phyloP scores from a whole-genome alignment of 108 stramenopile species.

The Nitzschia sp. region DNA sequence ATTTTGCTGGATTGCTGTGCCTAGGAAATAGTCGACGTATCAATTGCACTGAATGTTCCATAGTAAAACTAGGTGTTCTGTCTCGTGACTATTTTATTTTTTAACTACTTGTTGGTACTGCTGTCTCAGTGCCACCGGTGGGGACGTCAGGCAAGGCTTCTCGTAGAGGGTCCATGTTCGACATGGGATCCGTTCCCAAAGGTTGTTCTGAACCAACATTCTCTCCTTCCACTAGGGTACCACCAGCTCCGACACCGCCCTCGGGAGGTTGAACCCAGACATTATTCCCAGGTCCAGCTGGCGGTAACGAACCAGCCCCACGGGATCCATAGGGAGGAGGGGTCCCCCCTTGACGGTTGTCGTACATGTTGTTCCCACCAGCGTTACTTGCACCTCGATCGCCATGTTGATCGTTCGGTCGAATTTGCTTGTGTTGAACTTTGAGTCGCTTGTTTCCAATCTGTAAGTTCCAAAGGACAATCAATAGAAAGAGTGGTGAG shows the following conservation, averaged over 20 bases:
- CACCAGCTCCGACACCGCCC: conserved; percentile 9
- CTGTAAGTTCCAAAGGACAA: conserved; percentile 32
- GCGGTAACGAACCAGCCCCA: conserved; percentile 24
- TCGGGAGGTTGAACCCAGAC: conserved; percentile 17
- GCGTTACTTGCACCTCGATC: conserved; percentile 5
- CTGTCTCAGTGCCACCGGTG: neutral
- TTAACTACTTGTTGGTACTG: neutral
- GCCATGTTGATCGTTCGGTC: conserved; percentile 24
- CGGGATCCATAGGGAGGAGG: neutral
- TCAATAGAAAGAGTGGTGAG: conserved; percentile 10
- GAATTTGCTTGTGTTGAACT: conserved; percentile 81
- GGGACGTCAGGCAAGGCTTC: conserved; percentile 36
- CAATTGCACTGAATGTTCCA: neutral
- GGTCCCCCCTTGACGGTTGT: neutral
- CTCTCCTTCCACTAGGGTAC: neutral
- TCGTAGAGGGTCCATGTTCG: conserved; percentile 37
- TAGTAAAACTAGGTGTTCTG: neutral
- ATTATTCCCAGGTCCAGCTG: conserved; percentile 32
- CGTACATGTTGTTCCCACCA: conserved; percentile 3
- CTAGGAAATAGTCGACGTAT: neutral
- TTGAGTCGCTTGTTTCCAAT: conserved; percentile 87
- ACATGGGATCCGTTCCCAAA: conserved; percentile 26
- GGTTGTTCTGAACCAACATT: neutral
- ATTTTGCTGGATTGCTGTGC: conserved; percentile 3
- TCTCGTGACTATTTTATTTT: neutral